These are phyloP conservation scores for Astrothelium macrocarpum DNA, from an alignment of 495 filamentous ascomycete genomes.

Conservation along the genomic window DNA sequence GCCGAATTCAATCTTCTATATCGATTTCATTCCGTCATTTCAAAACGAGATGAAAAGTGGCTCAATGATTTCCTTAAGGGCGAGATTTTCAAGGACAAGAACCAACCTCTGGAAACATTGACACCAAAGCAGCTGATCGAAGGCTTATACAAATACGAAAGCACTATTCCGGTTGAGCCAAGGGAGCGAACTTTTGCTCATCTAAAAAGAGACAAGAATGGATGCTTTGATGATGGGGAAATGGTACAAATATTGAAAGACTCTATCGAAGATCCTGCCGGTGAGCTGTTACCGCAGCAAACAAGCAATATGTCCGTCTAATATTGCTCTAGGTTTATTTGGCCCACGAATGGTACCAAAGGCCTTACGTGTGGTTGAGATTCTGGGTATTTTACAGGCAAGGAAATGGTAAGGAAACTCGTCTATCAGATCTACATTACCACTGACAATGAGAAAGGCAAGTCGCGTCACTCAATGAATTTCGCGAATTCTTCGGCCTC, in stretches of 20 bases:
- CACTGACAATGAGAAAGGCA: not conserved
- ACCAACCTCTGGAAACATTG: not conserved
- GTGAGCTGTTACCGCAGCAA: not conserved
- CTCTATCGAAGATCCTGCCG: constrained; percentile 8
- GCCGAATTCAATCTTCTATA: constrained; percentile 72
- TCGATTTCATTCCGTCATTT: constrained; percentile 72
- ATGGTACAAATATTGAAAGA: constrained; percentile 4
- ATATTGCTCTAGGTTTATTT: not conserved
- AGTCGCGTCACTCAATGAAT: constrained; percentile 44
- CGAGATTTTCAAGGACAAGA: not conserved
- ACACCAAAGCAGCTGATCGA: not conserved
- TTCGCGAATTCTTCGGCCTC: constrained; percentile 51
- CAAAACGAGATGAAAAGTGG: constrained; percentile 64
- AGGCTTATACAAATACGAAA: not conserved
- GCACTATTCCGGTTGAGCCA: not conserved
- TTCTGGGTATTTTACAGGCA: constrained; percentile 52
- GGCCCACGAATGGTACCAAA: constrained; percentile 53
- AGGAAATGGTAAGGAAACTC: constrained; percentile 47
- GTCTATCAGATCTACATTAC: not conserved
- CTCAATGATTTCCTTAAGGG: constrained; percentile 38
- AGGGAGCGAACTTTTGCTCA: not conserved
- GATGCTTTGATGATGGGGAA: constrained; percentile 10
- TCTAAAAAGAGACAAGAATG: not conserved
- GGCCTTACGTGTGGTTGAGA: constrained; percentile 46
- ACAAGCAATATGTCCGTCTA: not conserved